Evolutionary conservation across 331 rosid genomes (phyloP), one percentile per base, ranked within the genome.

Genomic region (Quercus tomentella): DNA sequence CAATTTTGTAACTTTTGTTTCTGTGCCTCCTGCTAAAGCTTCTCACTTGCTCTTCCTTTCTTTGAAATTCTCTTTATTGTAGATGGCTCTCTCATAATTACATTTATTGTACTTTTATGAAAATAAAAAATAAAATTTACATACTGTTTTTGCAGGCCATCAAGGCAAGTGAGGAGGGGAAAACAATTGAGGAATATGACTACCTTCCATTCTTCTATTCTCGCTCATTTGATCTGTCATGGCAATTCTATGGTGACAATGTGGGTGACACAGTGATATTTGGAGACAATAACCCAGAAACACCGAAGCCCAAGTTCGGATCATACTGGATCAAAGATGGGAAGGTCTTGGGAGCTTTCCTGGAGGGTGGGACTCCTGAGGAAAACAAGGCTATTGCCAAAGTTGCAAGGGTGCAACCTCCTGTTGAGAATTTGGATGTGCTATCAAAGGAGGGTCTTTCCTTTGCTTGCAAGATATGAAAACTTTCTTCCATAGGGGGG

Each of bases 171-270:
- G 97, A 90, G 80, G 92, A 70, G 73, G 97, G 96, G n/a, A 87
- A 90, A 77, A 57, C 93, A 12, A 69, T 92, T 23, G 98, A 87
- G 84, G 97, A 85, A 75, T 94, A 94, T 51, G 98, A 94, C 82
- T 94, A 94, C 84, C 98, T 94, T 58, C 98, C 98, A 28, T 94
- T 20, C 90, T 94, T 94, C 93, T 94, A 94, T 61, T 94, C 98
- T 12, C 97, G 98, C 66, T 70, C 96, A 20, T 94, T 94, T 12
- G 90, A 94, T 71, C 84, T 94, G 79, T 80, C 94, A 7, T 94
- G 98, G 98, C 98, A 94, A 78, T 94, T 94, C 89, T 94, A 94
- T 1, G 98, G 98, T 21, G 97, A 94, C 84, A 94, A 94, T 57
- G 97, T 88, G 4, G 98, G 98, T 2, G 97, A 94, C 16, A 76